Percentiles rank a stretch among this genome's conserved stretches.
Conservation (phyloP, 2,329 filamentous ascomycete genomes). For the Pseudocercospora ulei region DNA sequence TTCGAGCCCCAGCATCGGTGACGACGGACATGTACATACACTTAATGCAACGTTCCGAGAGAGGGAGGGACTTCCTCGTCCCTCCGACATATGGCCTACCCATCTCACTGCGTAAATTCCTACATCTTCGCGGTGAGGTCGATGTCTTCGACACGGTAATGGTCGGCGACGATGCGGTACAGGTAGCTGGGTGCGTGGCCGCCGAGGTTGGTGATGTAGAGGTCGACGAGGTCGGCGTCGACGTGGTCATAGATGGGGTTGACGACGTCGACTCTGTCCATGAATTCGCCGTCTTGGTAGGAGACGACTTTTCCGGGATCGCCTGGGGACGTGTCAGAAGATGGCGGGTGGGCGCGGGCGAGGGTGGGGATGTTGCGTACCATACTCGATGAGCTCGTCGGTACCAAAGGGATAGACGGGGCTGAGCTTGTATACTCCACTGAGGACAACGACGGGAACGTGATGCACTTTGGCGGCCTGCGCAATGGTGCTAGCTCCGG, state of each 20-base stretch:
- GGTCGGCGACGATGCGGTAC: constrained; percentile 63
- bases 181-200: constrained; percentile 61
- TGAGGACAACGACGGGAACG: constrained; percentile 77
- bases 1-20: no score
- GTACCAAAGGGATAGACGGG: constrained; percentile 79
- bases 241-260: constrained; percentile 78
- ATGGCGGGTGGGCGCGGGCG: no score
- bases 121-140: constrained; percentile 36
- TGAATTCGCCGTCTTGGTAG: constrained; percentile 69
- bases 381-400: constrained; percentile 75
- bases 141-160: constrained; percentile 65
- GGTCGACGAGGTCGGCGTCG: constrained; percentile 61
- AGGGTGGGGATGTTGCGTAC: constrained; percentile 30
- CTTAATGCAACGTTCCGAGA: constrained; percentile 1
- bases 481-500: constrained; percentile 74
- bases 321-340: no score
- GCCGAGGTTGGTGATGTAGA: constrained; percentile 78
- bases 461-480: constrained; percentile 73
- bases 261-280: constrained; percentile 66
- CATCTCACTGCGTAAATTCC: constrained; percentile 5
- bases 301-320: constrained; percentile 65
- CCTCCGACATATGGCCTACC: constrained; percentile 1
- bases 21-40: no score
- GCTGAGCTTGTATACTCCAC: constrained; percentile 86
- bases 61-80: no score